Evolutionary conservation across 192 early-diverging fungal genomes (phyloP), one percentile per base, ranked within the genome.

Genomic region (Podila epigama): DNA sequence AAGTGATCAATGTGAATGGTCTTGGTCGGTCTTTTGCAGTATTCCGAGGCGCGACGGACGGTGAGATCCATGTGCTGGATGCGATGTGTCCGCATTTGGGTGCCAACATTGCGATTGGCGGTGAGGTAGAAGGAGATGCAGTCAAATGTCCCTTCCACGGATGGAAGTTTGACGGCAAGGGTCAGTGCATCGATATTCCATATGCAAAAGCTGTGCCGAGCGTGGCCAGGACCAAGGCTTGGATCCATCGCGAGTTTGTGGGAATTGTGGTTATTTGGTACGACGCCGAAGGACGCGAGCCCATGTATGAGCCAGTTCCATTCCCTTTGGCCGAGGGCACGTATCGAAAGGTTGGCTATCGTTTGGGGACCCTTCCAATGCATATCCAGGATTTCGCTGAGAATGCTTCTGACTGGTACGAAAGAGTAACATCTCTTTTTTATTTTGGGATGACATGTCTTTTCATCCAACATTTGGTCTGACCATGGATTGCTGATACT

Each of bases 351-450:
- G 73, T 77, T 20, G 73, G 73, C 1, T 68, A 68, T 48, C 73
- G 73, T 28, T 55, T 55, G 27, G 73, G 73, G 33, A 77, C 73
- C 13, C 60, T 77, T 28, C 73, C 73, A 1, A 77, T 77, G 73
- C 73, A 77, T 28, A 77, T 77, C 16, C 73, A 77, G 28, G 73
- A 77, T 51, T 77, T 77, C 68, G 73, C 73, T 27, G 66, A 77
- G 66, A 77, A 77, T 37, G 66, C 73, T 11, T 51, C 73, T 27
- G 66, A 77, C 39, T 77, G 73, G 66, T 77, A 68, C 16, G 53
- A 20, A 27, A 12, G 44, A 16, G 3, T 10, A 22, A 53, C 13
- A 53, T 28, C 4, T 29, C 3, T 15, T 5, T 9, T 11, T 54
- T 32, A 31, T 31, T 33, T 29, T 54, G 20, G 9, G 44, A 11